Evolutionary conservation across 257 asterid species (phyloP), one percentile per base, ranked within the genome.

Genomic region (Euphrasia confusa): DNA sequence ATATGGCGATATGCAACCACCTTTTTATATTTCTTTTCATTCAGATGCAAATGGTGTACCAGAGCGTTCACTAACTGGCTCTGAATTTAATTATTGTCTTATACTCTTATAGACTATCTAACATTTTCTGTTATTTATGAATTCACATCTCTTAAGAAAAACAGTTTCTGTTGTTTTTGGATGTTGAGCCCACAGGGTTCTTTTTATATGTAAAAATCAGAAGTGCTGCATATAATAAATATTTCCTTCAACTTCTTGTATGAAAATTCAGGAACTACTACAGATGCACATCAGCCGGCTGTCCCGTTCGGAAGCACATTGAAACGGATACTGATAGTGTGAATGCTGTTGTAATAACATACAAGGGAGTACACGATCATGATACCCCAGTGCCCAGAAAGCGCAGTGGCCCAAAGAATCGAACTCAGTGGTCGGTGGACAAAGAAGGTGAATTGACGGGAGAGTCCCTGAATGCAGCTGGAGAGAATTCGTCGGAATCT

Each of bases 281-380:
- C 58, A 80, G 94, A 64, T 89, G 97, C 72, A 84, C 95, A 33
- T 84, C 95, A 67, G 95, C 88, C 70, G 95, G 94, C 58, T 89
- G 95, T 75, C 94, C 92, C 1, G 94, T 87, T 72, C 82, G 95
- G 56, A 89, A 89, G 81, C 92, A 89, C 82, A 84, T 83, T 8
- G 95, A 89, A 77, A 83, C 64, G 69, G 95, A 89, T 9, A 73
- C 74, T 64, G 97, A 84, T 71, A 74, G 78, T 78, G 62, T 78
- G 3, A 78, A 47, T 63, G 86, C 83, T 26, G 71, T 74, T 60
- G 78, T 87, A 74, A 83, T 89, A 75, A 83, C 94, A 28, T 89
- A 83, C 70, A 87, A 81, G 76, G 97, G 94, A 56, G 79, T 72
- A 65, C 97, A 89, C 48, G 87, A 84, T 73, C 97, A 89, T 53